Conservation (phyloP, 176 grass and related monocot species). For the Aegilops tauschii region DNA sequence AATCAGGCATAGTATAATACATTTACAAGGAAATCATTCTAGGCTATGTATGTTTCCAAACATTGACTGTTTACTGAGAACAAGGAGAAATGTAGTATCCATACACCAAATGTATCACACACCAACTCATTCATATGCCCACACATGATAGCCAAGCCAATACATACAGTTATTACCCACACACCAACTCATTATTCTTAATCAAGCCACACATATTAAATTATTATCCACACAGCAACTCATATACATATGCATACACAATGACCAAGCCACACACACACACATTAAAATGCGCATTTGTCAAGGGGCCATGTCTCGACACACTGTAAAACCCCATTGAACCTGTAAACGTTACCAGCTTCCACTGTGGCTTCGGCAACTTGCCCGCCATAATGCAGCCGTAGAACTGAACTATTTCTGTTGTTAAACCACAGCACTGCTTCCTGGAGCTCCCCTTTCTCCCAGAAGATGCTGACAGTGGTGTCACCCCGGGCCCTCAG, state of each 20-base stretch:
- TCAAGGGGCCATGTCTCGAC: conserved; percentile 32
- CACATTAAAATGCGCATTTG: conserved; percentile 1
- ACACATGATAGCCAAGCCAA: background rate
- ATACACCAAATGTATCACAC: background rate
- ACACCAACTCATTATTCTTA: background rate
- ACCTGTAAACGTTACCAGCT: conserved; percentile 50
- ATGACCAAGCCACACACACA: background rate
- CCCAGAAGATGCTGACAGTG: conserved; percentile 65
- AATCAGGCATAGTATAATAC: background rate
- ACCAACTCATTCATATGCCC: background rate
- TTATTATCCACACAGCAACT: background rate
- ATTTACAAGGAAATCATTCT: background rate
- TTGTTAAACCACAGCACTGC: conserved; percentile 45
- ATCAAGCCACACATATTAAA: background rate
- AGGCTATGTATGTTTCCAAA: too few species aligned
- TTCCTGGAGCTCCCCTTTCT: conserved; percentile 60
- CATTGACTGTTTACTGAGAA: background rate
- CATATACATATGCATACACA: background rate
- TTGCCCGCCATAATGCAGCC: conserved; percentile 42
- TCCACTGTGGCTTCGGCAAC: conserved; percentile 24
- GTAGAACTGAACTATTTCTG: conserved; percentile 1
- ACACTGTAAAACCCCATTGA: conserved; percentile 52
- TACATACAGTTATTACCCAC: background rate
- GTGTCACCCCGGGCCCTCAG: conserved; percentile 52
- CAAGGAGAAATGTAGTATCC: background rate